Evolutionary conservation across 768 basidiomycete species (phyloP).

Genomic region (Amanita muscaria): DNA sequence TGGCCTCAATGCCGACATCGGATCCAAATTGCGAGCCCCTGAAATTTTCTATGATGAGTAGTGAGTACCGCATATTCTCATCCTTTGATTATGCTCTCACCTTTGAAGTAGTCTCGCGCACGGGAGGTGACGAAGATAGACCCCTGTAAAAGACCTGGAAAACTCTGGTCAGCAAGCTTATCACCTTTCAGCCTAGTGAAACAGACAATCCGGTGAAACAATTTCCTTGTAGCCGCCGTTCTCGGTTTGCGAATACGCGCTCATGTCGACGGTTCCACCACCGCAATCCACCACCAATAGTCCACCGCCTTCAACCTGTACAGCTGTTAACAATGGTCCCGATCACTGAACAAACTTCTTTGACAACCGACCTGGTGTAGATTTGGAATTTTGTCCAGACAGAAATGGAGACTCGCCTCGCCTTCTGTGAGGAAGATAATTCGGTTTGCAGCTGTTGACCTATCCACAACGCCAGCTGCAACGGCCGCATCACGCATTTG

Average conservation of each 20-base stretch:
- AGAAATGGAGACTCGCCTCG: constrained; percentile 46
- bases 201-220: constrained; percentile 1
- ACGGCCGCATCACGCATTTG: constrained; percentile 40
- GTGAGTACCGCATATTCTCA: neutral
- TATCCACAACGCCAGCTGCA: constrained; percentile 32
- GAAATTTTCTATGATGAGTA: neutral
- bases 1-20: neutral
- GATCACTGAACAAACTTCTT: constrained; percentile 13
- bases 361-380: constrained; percentile 20
- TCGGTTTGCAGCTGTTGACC: constrained; percentile 26
- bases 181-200: no score
- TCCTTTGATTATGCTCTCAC: neutral
- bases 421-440: constrained; percentile 47
- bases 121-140: constrained; percentile 4
- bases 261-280: constrained; percentile 8
- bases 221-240: constrained; percentile 1
- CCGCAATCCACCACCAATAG: constrained; percentile 3
- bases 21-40: neutral
- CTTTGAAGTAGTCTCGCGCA: constrained; percentile 2
- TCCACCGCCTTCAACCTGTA: neutral
- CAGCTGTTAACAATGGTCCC: neutral
- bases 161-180: no score
- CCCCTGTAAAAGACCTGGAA: constrained; percentile 4
- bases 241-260: neutral
- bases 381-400: constrained; percentile 31